These are phyloP conservation scores for Acrodontium crateriforme DNA, from an alignment of 2,329 filamentous ascomycete genomes.

Conservation along the genomic window DNA sequence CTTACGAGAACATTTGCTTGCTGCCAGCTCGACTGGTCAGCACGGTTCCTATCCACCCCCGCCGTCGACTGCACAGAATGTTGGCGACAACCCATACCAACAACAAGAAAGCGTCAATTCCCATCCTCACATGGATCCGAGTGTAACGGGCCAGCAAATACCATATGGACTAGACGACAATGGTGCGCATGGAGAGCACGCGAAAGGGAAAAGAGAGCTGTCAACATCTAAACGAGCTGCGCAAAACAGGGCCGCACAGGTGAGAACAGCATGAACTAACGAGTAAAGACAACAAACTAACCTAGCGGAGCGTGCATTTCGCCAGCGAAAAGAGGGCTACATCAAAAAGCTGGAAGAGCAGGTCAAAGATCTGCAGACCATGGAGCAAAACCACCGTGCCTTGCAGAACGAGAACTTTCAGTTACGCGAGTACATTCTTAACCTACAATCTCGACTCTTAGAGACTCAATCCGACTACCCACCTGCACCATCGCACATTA, in stretches of 20 bases:
- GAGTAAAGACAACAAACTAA: slow-evolving; percentile 1
- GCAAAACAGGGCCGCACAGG: slow-evolving; percentile 93
- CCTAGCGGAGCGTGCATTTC: slow-evolving; percentile 65
- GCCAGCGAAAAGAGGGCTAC: slow-evolving; percentile 93
- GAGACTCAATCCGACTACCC: slow-evolving; percentile 76
- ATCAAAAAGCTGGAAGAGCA: slow-evolving; percentile 96
- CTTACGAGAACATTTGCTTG: slow-evolving; percentile 50
- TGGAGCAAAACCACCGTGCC: slow-evolving; percentile 66
- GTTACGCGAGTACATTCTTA: slow-evolving; percentile 83
- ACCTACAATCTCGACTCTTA: slow-evolving; percentile 72
- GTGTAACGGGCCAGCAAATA: slow-evolving; percentile 37
- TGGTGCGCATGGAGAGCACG: slow-evolving; percentile 31
- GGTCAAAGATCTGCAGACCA: slow-evolving; percentile 62
- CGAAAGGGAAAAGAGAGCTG: slow-evolving; percentile 74
- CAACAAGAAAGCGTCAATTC: slow-evolving; percentile 24
- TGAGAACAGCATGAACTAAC: neutral
- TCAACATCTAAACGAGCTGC: slow-evolving; percentile 93
- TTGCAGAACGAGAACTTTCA: slow-evolving; percentile 81
- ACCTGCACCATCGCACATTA: slow-evolving; percentile 66
- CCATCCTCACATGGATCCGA: slow-evolving; percentile 44
- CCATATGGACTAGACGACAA: slow-evolving; percentile 34
- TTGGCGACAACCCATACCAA: slow-evolving; percentile 24
- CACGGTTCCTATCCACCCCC: slow-evolving; percentile 24
- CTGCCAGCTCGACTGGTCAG: slow-evolving; percentile 30
- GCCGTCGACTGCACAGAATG: slow-evolving; percentile 15